Evolutionary conservation across 2,329 filamentous ascomycete species (phyloP), one percentile per base, ranked within the genome.

Genomic region (Xylariaceae sp.): DNA sequence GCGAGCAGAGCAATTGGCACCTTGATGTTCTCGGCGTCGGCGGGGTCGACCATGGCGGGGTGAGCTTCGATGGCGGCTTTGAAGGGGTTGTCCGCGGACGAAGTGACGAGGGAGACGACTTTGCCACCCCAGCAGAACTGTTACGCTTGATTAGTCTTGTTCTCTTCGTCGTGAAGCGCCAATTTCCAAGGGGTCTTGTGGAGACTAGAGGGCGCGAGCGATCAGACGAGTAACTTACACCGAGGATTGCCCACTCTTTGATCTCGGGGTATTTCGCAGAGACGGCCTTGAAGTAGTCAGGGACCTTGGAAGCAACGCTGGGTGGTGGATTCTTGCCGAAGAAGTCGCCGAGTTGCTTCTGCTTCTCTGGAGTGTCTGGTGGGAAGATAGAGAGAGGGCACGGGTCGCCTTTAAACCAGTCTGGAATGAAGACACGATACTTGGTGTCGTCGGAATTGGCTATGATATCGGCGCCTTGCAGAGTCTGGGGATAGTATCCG

Each of bases 401-500:
- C 2, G 89, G 87, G 59, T 82, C 78, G 68, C 89, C 91, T 54
- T 88, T 81, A 75, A 96, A 96, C 79, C 89, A 93, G 73, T 97
- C 92, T 28, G 92, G 92, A 58, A 97, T 92, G 73, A 92, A 91
- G 60, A 96, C 89, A 61, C 84, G 85, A 76, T 95, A 94, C 65
- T 88, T 83, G 71, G 73, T 79, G 69, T 74, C 66, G 63, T 81
- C 76, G 55, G 76, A 74, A 42, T 73, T 73, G 42, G 82, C 76
- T 19, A 87, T 73, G 60, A 83, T 88, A 62, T 90, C 87, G 56
- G 84, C 83, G 19, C 86, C 87, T 68, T 89, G 86, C 11, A 88
- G 57, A 2, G 86, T 85, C 70, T 89, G 87, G 19, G 82, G 79
- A 64, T 81, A 87, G 78, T 86, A 84, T 62, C 86, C 84, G 63